Conservation (phyloP, 177 flowering plant genomes). For the Vitis hybrid region DNA sequence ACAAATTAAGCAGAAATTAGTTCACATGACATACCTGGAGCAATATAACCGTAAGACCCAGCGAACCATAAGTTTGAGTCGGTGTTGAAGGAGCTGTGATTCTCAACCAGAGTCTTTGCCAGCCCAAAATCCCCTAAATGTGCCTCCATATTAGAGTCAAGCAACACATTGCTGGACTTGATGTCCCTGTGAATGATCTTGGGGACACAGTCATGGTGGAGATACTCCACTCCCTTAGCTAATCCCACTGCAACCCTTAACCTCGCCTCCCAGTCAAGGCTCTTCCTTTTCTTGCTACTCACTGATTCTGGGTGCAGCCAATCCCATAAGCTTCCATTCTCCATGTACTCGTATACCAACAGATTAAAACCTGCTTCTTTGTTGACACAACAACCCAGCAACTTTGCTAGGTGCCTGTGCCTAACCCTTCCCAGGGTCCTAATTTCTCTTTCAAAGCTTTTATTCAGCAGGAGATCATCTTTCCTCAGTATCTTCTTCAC, state of each 20-base stretch:
- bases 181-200: constrained; percentile 88
- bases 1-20: not conserved
- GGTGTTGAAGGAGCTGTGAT: constrained; percentile 45
- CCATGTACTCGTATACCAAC: constrained; percentile 92
- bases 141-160: constrained; percentile 87
- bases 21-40: constrained; percentile 69
- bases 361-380: constrained; percentile 51
- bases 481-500: constrained; percentile 75
- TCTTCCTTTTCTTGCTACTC: constrained; percentile 47
- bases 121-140: constrained; percentile 97
- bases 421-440: constrained; percentile 84
- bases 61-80: constrained; percentile 79
- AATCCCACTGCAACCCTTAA: constrained; percentile 77
- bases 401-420: constrained; percentile 90
- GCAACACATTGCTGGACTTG: constrained; percentile 81
- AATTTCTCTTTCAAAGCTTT: constrained; percentile 83
- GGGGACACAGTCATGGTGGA: constrained; percentile 94
- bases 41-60: constrained; percentile 93
- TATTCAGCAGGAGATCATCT: constrained; percentile 62
- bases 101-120: constrained; percentile 60
- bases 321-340: constrained; percentile 94
- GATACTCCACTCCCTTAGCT: constrained; percentile 87
- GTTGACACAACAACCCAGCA: constrained; percentile 72
- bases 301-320: constrained; percentile 61
- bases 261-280: constrained; percentile 74